These are phyloP conservation scores for Epicoccum sorghinum DNA, from an alignment of 2,329 filamentous ascomycete species.

Conservation along the genomic window DNA sequence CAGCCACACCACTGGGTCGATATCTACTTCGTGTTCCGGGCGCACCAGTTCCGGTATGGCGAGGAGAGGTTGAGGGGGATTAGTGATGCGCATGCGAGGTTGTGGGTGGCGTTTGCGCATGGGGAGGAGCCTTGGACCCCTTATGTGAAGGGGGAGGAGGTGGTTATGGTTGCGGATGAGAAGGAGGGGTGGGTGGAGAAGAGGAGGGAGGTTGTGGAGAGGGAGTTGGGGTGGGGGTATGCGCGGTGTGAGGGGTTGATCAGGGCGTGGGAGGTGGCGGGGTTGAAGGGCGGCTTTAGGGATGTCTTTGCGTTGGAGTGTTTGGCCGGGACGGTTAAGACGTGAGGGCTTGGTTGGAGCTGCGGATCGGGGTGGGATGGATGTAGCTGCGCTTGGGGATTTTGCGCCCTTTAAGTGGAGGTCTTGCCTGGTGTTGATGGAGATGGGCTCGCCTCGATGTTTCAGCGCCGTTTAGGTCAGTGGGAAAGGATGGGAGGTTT, in stretches of 20 bases:
- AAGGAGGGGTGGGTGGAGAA: neutral
- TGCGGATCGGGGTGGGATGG: too few relatives aligned
- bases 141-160: neutral
- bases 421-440: too few relatives aligned
- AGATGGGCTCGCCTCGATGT: too few relatives aligned
- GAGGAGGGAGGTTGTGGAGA: neutral
- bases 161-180: neutral
- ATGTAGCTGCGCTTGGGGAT: too few relatives aligned
- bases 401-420: too few relatives aligned
- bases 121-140: neutral
- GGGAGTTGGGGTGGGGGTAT: conserved; percentile 17
- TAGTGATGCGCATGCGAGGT: neutral
- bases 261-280: conserved; percentile 17
- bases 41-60: neutral
- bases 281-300: conserved; percentile 15
- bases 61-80: neutral
- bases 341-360: neutral
- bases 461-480: too few relatives aligned
- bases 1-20: conserved; percentile 31
- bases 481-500: too few relatives aligned
- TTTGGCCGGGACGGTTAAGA: conserved; percentile 13
- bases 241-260: conserved; percentile 21
- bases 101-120: conserved; percentile 1
- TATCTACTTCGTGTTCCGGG: conserved; percentile 2
- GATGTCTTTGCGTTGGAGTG: conserved; percentile 17